These are phyloP conservation scores for Annulohypoxylon stygium DNA, from an alignment of 495 filamentous ascomycete genomes.

Conservation along the genomic window DNA sequence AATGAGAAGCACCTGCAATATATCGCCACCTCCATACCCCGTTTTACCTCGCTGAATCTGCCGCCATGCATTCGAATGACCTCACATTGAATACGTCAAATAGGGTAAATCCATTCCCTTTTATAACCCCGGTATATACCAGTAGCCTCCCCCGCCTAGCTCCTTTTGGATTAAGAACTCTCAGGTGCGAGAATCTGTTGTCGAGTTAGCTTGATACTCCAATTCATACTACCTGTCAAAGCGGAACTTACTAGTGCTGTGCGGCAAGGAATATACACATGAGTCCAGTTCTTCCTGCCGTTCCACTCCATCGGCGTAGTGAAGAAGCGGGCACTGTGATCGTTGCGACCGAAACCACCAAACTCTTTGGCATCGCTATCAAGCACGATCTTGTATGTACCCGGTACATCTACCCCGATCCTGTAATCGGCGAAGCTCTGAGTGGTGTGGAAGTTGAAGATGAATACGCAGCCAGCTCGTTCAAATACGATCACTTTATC, in stretches of 20 bases:
- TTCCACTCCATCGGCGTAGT: conserved; percentile 93
- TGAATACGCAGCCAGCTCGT: conserved; percentile 87
- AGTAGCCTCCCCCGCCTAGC: not conserved
- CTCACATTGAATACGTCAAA: not conserved
- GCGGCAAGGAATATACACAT: conserved; percentile 89
- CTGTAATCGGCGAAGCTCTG: conserved; percentile 92
- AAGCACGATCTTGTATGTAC: conserved; percentile 90
- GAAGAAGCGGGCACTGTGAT: conserved; percentile 84
- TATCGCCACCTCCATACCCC: conserved; percentile 16
- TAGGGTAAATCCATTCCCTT: not conserved
- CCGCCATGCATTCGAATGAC: conserved; percentile 9
- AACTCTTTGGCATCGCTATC: conserved; percentile 82
- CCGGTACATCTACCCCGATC: conserved; percentile 84
- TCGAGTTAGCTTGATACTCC: conserved; percentile 21
- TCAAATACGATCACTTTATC: conserved; percentile 99
- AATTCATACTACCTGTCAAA: not conserved
- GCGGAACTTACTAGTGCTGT: conserved; percentile 81
- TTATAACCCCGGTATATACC: not conserved
- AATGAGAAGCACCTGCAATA: conserved; percentile 1
- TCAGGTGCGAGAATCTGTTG: conserved; percentile 48
- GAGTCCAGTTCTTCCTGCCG: conserved; percentile 84
- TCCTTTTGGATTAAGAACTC: conserved; percentile 7
- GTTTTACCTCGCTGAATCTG: conserved; percentile 16
- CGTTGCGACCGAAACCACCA: conserved; percentile 83
- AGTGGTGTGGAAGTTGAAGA: conserved; percentile 96